Evolutionary conservation across 1,284 basidiomycete species (phyloP).

Genomic region (Moniliella sp.): DNA sequence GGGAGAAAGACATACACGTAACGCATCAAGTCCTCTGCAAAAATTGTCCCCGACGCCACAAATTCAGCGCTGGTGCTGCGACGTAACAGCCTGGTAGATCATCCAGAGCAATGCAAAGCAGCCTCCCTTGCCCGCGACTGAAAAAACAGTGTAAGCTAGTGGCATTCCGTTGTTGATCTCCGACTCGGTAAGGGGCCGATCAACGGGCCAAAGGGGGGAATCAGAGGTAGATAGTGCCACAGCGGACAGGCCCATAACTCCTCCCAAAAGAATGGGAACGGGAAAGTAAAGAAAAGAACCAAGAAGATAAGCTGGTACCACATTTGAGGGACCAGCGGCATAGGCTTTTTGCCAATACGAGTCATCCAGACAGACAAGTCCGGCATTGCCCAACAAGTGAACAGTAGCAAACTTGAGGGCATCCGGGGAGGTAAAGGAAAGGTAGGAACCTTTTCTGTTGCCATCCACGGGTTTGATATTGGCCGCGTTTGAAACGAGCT

Average conservation of each 20-base stretch:
- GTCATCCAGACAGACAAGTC: conserved; percentile 18
- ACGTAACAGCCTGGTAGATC: conserved; percentile 22
- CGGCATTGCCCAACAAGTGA: conserved; percentile 23
- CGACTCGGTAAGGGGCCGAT: conserved; percentile 5
- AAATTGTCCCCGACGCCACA: conserved; percentile 20
- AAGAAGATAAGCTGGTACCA: conserved; percentile 19
- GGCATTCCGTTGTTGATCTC: conserved; percentile 15
- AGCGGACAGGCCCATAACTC: conserved; percentile 13
- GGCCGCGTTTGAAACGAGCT: conserved; percentile 5
- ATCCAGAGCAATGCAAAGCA: conserved; percentile 21
- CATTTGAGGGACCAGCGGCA: conserved; percentile 14
- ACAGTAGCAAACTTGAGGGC: conserved; percentile 20
- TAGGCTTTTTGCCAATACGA: conserved; percentile 26
- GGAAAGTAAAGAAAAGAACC: conserved; percentile 28
- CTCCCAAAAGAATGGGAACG: conserved; percentile 12
- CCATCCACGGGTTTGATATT: conserved; percentile 3
- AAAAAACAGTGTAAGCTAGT: conserved; percentile 13
- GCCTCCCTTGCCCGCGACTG: conserved; percentile 17
- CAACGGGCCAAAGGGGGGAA: conserved; percentile 19
- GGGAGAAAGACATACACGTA: too few species aligned
- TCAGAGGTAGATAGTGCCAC: conserved; percentile 6
- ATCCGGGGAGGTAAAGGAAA: conserved; percentile 4
- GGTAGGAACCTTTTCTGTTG: conserved; percentile 5
- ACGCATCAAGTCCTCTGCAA: too few species aligned
- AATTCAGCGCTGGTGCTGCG: conserved; percentile 19